Conservation (phyloP, 2,329 filamentous ascomycete species). For the Xylaria sp. region DNA sequence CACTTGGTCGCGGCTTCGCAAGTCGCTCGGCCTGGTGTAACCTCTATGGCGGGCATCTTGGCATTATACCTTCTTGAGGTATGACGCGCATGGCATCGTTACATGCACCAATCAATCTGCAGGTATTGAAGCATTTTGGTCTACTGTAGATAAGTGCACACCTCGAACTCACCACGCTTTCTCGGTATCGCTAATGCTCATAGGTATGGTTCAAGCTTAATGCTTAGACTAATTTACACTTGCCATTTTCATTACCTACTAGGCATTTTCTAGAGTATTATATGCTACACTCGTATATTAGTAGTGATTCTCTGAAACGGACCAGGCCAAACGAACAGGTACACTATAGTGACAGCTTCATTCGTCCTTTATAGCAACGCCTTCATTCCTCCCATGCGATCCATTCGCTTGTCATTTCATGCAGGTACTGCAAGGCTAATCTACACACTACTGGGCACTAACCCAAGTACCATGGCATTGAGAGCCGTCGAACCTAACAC, state of each 20-base stretch:
- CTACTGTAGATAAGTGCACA: no score
- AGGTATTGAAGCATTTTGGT: background rate
- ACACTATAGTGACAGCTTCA: background rate
- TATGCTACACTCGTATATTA: no score
- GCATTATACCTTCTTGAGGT: background rate
- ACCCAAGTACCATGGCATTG: background rate
- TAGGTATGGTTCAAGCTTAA: no score
- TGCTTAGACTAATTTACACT: no score
- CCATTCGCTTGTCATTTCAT: slow-evolving; percentile 10
- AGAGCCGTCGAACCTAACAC: slow-evolving; percentile 2
- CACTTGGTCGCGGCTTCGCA: background rate
- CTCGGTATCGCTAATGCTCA: no score
- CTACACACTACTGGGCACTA: background rate
- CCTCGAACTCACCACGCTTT: no score
- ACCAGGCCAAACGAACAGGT: background rate
- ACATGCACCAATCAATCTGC: background rate
- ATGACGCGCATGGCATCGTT: slow-evolving; percentile 9
- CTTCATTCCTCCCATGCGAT: background rate
- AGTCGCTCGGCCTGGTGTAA: background rate
- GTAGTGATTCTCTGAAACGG: background rate
- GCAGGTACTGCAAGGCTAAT: background rate
- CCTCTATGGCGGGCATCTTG: background rate
- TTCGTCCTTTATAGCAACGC: no score
- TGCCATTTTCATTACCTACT: no score
- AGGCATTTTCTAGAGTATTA: background rate